Evolutionary conservation across 1,139 yeast genomes (phyloP), one percentile per base, ranked within the genome.

Genomic region (Zhuliangozyma parablackwelliae): DNA sequence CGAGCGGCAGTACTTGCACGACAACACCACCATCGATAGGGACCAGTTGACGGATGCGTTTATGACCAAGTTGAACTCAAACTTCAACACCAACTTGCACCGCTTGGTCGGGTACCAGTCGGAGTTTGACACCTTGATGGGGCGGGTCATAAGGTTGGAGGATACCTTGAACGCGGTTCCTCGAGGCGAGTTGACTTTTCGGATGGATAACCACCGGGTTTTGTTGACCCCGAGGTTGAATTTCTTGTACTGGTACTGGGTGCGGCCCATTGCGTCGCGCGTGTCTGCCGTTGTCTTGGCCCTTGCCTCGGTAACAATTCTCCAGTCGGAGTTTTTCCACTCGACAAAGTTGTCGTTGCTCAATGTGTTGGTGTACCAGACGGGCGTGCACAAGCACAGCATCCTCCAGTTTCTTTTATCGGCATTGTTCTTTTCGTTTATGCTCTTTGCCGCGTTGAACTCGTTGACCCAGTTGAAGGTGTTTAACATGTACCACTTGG

Each of bases 401-500:
- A 37, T 55, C 2, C 33, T 54, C 10, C 65, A 76, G 34, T 74
- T 72, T 35, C 42, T 57, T 1, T 51, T 65, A 5, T 63, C 72
- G 2, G 54, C 70, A 21, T 43, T 72, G 2, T 50, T 76, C 3
- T 70, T 86, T 39, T 72, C 80, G 1, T 83, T 80, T 56, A 84
- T 87, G 90, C 70, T 85, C 41, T 50, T 75, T 29, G 68, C 83
- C 25, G 72, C 94, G 1, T 68, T 85, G 49, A 69, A 75, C 34
- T 80, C 92, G 26, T 67, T 87, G 41, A 76, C 90, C 8, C 73
- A 78, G 39, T 69, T 86, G 42, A 78, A 82, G 45, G 63, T 87
- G 10, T 87, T 87, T 68, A 82, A 83, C 53, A 72, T 82, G 58
- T 87, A 86, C 54, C 90, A 85, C 44, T 67, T 87, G 46, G 90